Evolutionary conservation across 768 basidiomycete species (phyloP), one percentile per base, ranked within the genome.

Genomic region (Amanita phalloides): DNA sequence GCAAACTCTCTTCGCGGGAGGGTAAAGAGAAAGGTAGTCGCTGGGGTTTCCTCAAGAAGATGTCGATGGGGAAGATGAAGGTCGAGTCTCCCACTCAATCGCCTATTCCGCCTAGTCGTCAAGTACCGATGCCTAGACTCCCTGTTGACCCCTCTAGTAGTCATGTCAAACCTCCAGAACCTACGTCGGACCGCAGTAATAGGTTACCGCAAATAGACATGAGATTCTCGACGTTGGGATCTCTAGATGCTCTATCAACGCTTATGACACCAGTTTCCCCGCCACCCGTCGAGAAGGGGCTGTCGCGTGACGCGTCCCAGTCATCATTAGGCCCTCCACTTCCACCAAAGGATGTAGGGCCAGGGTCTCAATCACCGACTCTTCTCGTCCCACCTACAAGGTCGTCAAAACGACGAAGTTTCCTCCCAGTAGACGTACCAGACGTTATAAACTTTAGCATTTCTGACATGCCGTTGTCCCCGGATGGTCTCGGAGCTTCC

Each of bases 1-100:
- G 57, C 28, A 62, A 61, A n/a, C 61, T 62, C 45, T 55, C 60
- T 44, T 13, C 54, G 21, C 67, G 66, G 51, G 71, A 72, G 28
- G 66, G 64, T 38, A 78, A 79, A 58, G 80, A 84, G 58, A 85
- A 87, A 64, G 70, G 71, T 36, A 82, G 83, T 49, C 83, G 89
- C 51, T 95, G 94, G 93, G 92, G 93, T 3, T 95, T 97, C 71
- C 71, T 97, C 54, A 91, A 93, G 71, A 97, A 97, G 71, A 96
- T 97, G 92, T 95, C 92, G 5, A 95, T 94, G 90, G 86, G 91
- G 11, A 90, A 87, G 66, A 85, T 95, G 71, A 81, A 81, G 59
- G 57, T 69, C n/a, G 88, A 90, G 44, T 66, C 75, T 13, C 74
- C 81, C 26, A 60, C 74, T 5, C 68, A 75, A 26, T 64, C 69